Evolutionary conservation across 225 moss, liverwort and hornwort species (phyloP), one percentile per base, ranked within the genome.

Genomic region (Physcomitrium patens): DNA sequence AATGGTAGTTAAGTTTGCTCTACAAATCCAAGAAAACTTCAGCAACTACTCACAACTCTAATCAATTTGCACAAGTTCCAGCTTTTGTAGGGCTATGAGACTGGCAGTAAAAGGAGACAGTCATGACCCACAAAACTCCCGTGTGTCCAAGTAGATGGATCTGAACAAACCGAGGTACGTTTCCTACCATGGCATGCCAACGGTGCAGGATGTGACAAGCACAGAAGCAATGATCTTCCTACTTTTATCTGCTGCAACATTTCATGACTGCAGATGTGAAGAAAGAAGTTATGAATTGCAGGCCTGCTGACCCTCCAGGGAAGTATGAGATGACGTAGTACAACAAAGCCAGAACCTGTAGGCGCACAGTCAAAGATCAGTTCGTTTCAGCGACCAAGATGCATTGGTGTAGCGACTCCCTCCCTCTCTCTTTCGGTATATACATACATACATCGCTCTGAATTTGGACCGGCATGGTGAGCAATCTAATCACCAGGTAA

Each of bases 241-340:
- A 42, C 65, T 19, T 57, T 76, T 83, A 97, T 76, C 87, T 83
- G 79, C 91, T 86, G 80, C 95, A 96, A 74, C 92, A 92, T 74
- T 82, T 94, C 80, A 85, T 89, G 57, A 95, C 81, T 65, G 91
- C 68, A 78, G 91, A 90, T 28, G 90, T 93, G 66, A 91, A 70
- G 65, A 99, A 85, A 23, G 90, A 85, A 17, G 95, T 92, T 71
- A 99, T 44, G 79, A 95, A 99, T 59, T 91, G 93, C 75, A 99
- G 81, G 77, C 99, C 99, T 56, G 99, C 91, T 51, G 99, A 93
- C 66, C 99, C 99, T 73, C 99, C 95, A 5, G 99, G 99, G 68
- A 99, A 99, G 82, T 99, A 99, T 9, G 99, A 99, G 24, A 99
- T 77, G 54, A 99, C 90, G 27, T 99, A 99, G 76, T 99, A 99